These are phyloP conservation scores for Adiantum capillusveneris DNA, from an alignment of 75 land plant genomes.

Conservation along the genomic window DNA sequence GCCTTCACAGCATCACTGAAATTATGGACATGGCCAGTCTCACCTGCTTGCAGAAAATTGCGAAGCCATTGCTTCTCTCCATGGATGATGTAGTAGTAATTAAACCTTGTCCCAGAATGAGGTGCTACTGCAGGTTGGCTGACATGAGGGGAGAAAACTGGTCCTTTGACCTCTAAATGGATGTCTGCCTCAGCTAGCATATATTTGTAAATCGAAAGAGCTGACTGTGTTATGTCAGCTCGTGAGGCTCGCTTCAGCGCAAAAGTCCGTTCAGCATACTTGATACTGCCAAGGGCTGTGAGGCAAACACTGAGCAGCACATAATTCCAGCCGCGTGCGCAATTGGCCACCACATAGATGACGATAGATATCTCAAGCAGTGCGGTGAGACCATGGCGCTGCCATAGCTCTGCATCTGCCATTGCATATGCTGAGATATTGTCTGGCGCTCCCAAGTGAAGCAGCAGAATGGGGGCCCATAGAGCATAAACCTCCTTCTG, in stretches of 20 bases:
- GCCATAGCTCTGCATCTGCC: slow-evolving; percentile 27
- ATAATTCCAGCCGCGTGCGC: background rate
- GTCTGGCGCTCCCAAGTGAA: slow-evolving; percentile 31
- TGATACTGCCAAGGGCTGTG: background rate
- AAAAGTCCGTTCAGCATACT: slow-evolving; percentile 6
- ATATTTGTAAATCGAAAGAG: background rate
- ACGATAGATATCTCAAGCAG: slow-evolving; percentile 6
- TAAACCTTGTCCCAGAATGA: too few species aligned
- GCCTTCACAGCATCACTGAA: too few species aligned
- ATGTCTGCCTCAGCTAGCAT: background rate
- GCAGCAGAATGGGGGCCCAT: slow-evolving; percentile 23
- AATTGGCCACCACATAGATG: slow-evolving; percentile 4
- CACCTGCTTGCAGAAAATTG: too few species aligned
- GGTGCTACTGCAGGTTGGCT: too few species aligned
- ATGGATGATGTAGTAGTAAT: too few species aligned
- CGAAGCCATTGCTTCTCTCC: too few species aligned
- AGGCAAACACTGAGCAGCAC: background rate
- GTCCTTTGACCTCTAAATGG: too few species aligned
- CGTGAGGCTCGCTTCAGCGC: background rate
- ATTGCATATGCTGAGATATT: slow-evolving; percentile 23
- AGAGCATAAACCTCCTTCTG: slow-evolving; percentile 13
- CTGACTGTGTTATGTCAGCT: background rate
- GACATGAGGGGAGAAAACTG: too few species aligned
- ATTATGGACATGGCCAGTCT: too few species aligned
- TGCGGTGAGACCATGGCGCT: slow-evolving; percentile 10